Evolutionary conservation across 371 early-diverging fungal species (phyloP).

Genomic region (Mucor circinelloides): DNA sequence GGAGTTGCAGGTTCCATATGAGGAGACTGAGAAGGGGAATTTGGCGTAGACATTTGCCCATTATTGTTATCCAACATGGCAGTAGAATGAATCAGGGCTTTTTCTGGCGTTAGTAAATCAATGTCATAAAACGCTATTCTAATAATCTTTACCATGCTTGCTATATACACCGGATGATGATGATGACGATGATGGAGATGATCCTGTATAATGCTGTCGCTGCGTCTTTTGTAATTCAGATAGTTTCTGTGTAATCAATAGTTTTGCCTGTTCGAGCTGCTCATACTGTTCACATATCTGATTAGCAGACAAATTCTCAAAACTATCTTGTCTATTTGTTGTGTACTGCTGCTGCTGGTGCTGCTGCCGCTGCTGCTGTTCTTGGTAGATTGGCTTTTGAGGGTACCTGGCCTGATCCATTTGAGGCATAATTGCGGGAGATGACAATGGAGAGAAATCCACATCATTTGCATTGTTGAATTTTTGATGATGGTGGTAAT

Average conservation of each 20-base stretch:
- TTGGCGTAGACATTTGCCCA: constrained; percentile 3
- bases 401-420: constrained; percentile 7
- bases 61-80: background rate
- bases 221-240: constrained; percentile 39
- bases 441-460: constrained; percentile 62
- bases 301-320: constrained; percentile 24
- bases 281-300: constrained; percentile 49
- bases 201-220: background rate
- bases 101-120: background rate
- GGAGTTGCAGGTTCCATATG: constrained; percentile 64
- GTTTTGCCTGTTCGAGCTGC: constrained; percentile 44
- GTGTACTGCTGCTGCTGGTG: background rate
- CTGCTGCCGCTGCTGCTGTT: constrained; percentile 1
- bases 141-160: background rate
- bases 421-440: constrained; percentile 57
- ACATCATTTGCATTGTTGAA: constrained; percentile 31
- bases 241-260: constrained; percentile 37
- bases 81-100: background rate
- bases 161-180: background rate
- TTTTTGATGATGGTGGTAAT: constrained; percentile 31
- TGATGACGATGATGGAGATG: background rate
- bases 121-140: background rate
- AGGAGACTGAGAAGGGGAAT: constrained; percentile 11
- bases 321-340: background rate
- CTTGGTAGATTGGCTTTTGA: constrained; percentile 4